Percentiles rank a stretch among this genome's conserved stretches.
These are phyloP conservation scores for Trichocladium antarcticum DNA, from an alignment of 495 filamentous ascomycete genomes.

Conservation along the genomic window DNA sequence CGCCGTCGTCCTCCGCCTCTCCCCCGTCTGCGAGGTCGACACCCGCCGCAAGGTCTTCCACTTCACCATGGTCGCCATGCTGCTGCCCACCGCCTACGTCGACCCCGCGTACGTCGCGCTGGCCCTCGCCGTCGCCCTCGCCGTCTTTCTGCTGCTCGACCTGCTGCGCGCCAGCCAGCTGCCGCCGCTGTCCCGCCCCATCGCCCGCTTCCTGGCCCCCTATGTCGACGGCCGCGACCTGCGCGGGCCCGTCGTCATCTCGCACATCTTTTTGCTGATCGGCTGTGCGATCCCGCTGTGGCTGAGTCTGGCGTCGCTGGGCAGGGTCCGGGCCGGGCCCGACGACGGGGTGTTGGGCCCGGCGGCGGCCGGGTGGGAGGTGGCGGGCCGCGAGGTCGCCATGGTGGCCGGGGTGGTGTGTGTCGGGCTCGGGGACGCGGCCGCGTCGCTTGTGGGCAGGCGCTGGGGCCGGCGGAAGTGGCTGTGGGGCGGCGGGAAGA, in stretches of 20 bases:
- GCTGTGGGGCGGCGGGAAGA: constrained; percentile 95
- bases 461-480: constrained; percentile 80
- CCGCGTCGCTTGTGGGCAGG: constrained; percentile 84
- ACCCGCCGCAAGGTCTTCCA: constrained; percentile 98
- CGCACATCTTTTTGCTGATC: constrained; percentile 89
- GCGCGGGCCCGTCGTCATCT: constrained; percentile 85
- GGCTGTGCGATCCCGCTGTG: constrained; percentile 94
- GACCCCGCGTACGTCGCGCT: constrained; percentile 77
- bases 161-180: constrained; percentile 82
- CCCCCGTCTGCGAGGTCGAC: constrained; percentile 69
- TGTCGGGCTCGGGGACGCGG: constrained; percentile 90
- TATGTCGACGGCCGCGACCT: constrained; percentile 94
- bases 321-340: constrained; percentile 20
- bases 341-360: constrained; percentile 34
- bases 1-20: constrained; percentile 58
- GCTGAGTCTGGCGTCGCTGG: constrained; percentile 62
- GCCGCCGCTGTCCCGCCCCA: constrained; percentile 69
- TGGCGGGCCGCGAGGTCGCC: constrained; percentile 56
- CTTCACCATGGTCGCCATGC: constrained; percentile 94
- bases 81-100: constrained; percentile 72
- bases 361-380: constrained; percentile 75
- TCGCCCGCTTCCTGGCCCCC: constrained; percentile 77
- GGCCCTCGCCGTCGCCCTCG: constrained; percentile 60
- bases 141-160: constrained; percentile 78
- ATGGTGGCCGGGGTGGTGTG: constrained; percentile 89